Conservation (phyloP, 306 rosid genomes). For the Vicia faba region DNA sequence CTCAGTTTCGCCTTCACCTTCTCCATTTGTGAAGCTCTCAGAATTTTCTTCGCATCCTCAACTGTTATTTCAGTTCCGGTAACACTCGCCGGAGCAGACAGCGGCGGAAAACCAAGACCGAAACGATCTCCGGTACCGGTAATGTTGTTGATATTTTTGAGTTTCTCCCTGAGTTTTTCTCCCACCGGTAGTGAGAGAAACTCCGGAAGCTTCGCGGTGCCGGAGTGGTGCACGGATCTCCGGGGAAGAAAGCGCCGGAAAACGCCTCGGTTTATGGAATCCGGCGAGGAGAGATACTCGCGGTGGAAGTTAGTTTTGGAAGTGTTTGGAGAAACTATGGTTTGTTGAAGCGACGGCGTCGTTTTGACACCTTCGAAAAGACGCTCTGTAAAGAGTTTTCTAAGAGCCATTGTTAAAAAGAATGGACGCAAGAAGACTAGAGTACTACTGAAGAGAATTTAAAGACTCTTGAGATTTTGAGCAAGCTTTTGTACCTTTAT, state of each 20-base stretch:
- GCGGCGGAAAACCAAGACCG: neutral
- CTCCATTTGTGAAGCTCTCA: slow-evolving; percentile 59
- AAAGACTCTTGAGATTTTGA: slow-evolving; percentile 8
- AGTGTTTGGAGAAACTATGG: slow-evolving; percentile 34
- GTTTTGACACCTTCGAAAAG: slow-evolving; percentile 33
- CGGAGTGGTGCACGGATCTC: slow-evolving; percentile 43
- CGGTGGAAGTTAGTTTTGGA: slow-evolving; percentile 44
- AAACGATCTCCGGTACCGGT: slow-evolving; percentile 14
- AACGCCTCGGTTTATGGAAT: slow-evolving; percentile 38
- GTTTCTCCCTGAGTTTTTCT: slow-evolving; percentile 52
- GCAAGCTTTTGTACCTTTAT: neutral
- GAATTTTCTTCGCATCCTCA: slow-evolving; percentile 66
- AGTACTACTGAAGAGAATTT: neutral
- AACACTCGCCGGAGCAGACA: neutral
- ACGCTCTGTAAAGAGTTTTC: slow-evolving; percentile 53
- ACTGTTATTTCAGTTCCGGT: slow-evolving; percentile 49
- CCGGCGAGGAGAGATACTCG: slow-evolving; percentile 44
- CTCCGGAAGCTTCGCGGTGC: slow-evolving; percentile 53
- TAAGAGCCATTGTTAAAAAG: slow-evolving; percentile 59
- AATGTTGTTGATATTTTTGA: slow-evolving; percentile 33
- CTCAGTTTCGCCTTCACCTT: slow-evolving; percentile 65
- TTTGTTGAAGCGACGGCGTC: slow-evolving; percentile 14
- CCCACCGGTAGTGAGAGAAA: slow-evolving; percentile 59
- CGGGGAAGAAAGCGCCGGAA: slow-evolving; percentile 60
- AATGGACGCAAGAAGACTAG: neutral